phyloP scores from a whole-genome alignment of 2,329 filamentous ascomycete species.

The Cercospora sojina region DNA sequence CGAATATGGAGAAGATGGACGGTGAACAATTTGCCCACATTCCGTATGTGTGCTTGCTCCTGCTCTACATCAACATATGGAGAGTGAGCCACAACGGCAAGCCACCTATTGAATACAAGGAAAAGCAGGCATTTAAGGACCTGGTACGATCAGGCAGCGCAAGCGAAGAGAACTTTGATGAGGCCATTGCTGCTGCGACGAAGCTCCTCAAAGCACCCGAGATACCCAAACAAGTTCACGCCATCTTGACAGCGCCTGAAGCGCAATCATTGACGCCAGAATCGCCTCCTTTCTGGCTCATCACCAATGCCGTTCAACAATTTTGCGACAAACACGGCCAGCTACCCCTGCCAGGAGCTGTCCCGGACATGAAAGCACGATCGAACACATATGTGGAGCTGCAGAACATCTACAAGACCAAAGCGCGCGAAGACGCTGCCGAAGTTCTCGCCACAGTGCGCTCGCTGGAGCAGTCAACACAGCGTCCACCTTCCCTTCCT shows the following conservation, averaged over 20 bases:
- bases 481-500: constrained; percentile 39
- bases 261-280: constrained; percentile 48
- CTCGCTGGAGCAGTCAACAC: constrained; percentile 51
- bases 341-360: constrained; percentile 78
- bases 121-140: constrained; percentile 80
- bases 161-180: constrained; percentile 89
- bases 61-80: constrained; percentile 82
- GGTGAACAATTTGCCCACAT: constrained; percentile 87
- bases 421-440: constrained; percentile 73
- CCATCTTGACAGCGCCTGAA: constrained; percentile 73
- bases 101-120: constrained; percentile 71
- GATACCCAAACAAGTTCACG: constrained; percentile 66
- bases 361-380: constrained; percentile 97
- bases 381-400: constrained; percentile 85
- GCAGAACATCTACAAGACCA: constrained; percentile 88
- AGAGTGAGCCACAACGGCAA: constrained; percentile 66
- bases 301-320: constrained; percentile 71
- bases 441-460: constrained; percentile 70
- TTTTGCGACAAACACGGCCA: constrained; percentile 73
- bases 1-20: constrained; percentile 63
- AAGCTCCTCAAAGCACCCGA: constrained; percentile 74
- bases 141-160: constrained; percentile 72
- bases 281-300: constrained; percentile 79
- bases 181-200: constrained; percentile 81
- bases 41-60: constrained; percentile 78